A percentile compares a stretch with the other conserved stretches of the same genome.
Evolutionary conservation across 2,329 filamentous ascomycete genomes (phyloP).

Genomic region (Hymenoscyphus fraxineus): DNA sequence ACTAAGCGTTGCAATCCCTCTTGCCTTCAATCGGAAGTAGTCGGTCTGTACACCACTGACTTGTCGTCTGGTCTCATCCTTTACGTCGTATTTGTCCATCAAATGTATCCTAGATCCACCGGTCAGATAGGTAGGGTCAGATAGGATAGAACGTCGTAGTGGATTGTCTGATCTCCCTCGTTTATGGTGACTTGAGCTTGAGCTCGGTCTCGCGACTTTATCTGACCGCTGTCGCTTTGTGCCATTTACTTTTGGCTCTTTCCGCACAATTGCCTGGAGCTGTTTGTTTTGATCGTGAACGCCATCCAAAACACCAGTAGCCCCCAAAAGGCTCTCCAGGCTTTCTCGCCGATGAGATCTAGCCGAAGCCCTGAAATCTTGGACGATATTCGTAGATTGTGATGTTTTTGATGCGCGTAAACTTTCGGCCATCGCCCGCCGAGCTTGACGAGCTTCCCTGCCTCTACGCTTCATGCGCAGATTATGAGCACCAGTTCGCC

Average conservation of each 20-base stretch:
- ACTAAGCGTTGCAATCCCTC: constrained; percentile 33
- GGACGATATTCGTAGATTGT: constrained; percentile 28
- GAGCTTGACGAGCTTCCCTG: constrained; percentile 29
- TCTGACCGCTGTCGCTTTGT: constrained; percentile 25
- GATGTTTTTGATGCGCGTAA: constrained; percentile 26
- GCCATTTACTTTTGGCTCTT: constrained; percentile 8
- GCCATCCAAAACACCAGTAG: constrained; percentile 27
- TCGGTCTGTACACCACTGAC: constrained; percentile 35
- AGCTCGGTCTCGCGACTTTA: constrained; percentile 16
- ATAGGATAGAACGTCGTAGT: constrained; percentile 30
- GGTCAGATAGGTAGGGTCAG: constrained; percentile 32
- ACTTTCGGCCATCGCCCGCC: constrained; percentile 31
- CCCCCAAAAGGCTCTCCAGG: constrained; percentile 29
- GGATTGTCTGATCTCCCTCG: constrained; percentile 27
- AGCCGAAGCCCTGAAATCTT: constrained; percentile 32
- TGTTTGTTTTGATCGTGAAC: constrained; percentile 24
- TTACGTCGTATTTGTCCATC: constrained; percentile 22
- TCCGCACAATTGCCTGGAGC: constrained; percentile 21
- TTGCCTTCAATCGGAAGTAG: constrained; percentile 37
- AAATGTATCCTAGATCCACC: constrained; percentile 33
- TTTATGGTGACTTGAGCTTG: constrained; percentile 21
- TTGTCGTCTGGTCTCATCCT: constrained; percentile 26
- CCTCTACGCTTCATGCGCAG: constrained; percentile 30
- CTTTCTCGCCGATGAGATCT: constrained; percentile 20
- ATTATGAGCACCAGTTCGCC: constrained; percentile 27